Evolutionary conservation across 108 stramenopile genomes (phyloP).

Genomic region (Cyclotella sp.): DNA sequence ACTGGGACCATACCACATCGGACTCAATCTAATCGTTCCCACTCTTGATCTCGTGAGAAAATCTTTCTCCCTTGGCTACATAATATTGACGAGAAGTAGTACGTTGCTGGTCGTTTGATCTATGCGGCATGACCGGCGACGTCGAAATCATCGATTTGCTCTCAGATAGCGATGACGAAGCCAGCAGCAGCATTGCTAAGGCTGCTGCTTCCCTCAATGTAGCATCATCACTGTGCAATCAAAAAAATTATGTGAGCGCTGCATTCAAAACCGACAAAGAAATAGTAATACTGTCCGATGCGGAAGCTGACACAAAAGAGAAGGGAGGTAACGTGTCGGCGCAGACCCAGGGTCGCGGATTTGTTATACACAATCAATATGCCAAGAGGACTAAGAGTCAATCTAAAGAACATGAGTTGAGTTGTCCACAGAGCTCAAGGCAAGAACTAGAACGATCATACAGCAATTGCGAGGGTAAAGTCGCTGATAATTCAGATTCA

Average conservation of each 20-base stretch:
- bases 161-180: constrained; percentile 37
- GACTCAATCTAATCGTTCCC: no score
- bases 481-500: not conserved
- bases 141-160: constrained; percentile 40
- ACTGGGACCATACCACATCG: no score
- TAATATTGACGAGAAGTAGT: no score
- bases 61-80: no score
- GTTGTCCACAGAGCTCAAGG: not conserved
- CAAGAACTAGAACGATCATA: not conserved
- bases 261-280: not conserved
- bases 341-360: not conserved
- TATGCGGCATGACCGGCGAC: not conserved
- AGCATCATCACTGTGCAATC: not conserved
- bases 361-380: not conserved
- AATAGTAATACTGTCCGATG: constrained; percentile 3
- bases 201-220: not conserved
- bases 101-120: no score
- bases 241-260: not conserved
- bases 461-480: no score
- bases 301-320: not conserved
- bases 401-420: not conserved
- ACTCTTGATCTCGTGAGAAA: no score
- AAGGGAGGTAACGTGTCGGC: not conserved
- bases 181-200: not conserved
- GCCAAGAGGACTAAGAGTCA: not conserved